Evolutionary conservation across 1,284 basidiomycete species (phyloP), one percentile per base, ranked within the genome.

Genomic region (Heterobasidion parviporum): DNA sequence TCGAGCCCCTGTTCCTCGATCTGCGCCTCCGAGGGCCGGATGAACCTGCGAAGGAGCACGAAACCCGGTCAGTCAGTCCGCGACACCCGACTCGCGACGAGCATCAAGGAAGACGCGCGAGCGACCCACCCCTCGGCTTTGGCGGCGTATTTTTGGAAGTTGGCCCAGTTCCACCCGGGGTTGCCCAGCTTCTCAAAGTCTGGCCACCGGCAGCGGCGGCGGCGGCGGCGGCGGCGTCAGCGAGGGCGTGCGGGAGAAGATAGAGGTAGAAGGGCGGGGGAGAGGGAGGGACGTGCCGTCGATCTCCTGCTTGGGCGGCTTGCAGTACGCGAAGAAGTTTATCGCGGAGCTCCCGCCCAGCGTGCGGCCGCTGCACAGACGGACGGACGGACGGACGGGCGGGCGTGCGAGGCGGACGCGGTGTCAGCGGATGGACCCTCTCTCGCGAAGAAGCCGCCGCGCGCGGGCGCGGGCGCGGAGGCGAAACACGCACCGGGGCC

Each of bases 281-380:
- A 8, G 5, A 41, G 41, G 14, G 16, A 20, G 34, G 10, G 32
- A n/a, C 55, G 26, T 35, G 59, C 61, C 63, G 35, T 68, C 60
- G 15, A 68, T 57, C 18, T 68, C 67, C 8, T 57, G 60, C 4
- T 61, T 59, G 2, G 68, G 63, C 3, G 67, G 66, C 52, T 60
- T 67, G 15, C 47, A 59, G 60, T 64, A 67, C 1, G 56, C 55
- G 41, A 61, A 58, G 53, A 64, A 64, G 51, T 67, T 64, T 18
- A 65, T 55, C 32, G 64, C 61, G 20, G 66, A 66, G 49, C 63
- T 62, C 3, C 70, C 70, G 16, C 67, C 67, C 6, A 70, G 65
- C 2, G 62, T 59, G 49, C 68, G 68, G 33, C 68, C 68, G 2
- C 57, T 59, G 41, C 38, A 0, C 38, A 41, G n/a, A 10, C 38